These are phyloP conservation scores for Dacryopinax spathularia DNA, from an alignment of 768 basidiomycete genomes.

Conservation along the genomic window DNA sequence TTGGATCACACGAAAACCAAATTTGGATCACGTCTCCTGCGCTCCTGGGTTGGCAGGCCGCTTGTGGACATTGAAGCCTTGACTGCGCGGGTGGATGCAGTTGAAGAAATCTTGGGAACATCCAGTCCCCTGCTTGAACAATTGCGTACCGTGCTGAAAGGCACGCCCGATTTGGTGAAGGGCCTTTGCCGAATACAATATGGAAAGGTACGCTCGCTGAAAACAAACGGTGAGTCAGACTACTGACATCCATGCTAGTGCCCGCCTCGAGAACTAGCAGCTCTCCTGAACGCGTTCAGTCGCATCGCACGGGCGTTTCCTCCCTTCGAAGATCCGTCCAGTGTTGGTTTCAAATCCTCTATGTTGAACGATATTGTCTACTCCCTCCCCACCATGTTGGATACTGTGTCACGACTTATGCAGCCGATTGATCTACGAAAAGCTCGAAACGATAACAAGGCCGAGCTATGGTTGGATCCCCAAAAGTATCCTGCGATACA, in stretches of 20 bases:
- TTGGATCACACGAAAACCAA: slow-evolving; percentile 76
- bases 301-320: slow-evolving; percentile 55
- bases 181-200: slow-evolving; percentile 84
- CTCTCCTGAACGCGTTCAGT: slow-evolving; percentile 60
- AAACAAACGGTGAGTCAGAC: not conserved
- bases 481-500: slow-evolving; percentile 42
- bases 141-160: slow-evolving; percentile 53
- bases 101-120: slow-evolving; percentile 55
- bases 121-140: slow-evolving; percentile 47
- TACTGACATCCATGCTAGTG: slow-evolving; percentile 33
- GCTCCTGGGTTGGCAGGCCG: slow-evolving; percentile 76
- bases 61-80: slow-evolving; percentile 41
- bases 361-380: slow-evolving; percentile 58
- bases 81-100: slow-evolving; percentile 59
- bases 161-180: slow-evolving; percentile 73
- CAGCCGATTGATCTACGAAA: slow-evolving; percentile 42
- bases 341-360: slow-evolving; percentile 46
- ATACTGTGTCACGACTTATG: slow-evolving; percentile 40
- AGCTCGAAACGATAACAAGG: slow-evolving; percentile 54
- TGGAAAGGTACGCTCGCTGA: slow-evolving; percentile 50
- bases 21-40: slow-evolving; percentile 74
- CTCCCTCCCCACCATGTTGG: slow-evolving; percentile 50
- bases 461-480: slow-evolving; percentile 49
- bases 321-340: slow-evolving; percentile 27
- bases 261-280: slow-evolving; percentile 65